Base-by-base conservation (phyloP, 2,329 filamentous ascomycete species). In the Orbilia brochopaga region DNA sequence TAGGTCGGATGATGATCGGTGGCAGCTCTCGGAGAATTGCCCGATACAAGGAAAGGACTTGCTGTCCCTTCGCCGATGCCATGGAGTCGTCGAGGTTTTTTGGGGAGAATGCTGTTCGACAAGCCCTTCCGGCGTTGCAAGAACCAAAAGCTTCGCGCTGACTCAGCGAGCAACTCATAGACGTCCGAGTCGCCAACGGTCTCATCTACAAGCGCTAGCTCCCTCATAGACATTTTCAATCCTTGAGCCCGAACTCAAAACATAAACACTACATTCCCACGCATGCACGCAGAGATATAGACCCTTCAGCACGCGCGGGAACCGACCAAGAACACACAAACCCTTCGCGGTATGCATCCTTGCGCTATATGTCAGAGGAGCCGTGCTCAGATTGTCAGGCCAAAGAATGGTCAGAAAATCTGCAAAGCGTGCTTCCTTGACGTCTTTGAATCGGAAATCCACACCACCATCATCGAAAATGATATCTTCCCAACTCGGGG, bases 331-430 rank as follows among this genome's bases (percentile, higher is more conserved):
- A 7, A 13, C 13, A n/a, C 23, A 21, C 23, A 4, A 44, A 35
- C 21, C 8, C 27, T 46, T 10, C 24, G 15, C 44, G 42, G 40
- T 7, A 70, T 70, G 59, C 61, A 66, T 30, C n/a, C n/a, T 37
- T 99, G 94, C 79, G 86, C 87, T 57, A 83, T 88, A 74, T 99
- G 94, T 81, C 85, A 89, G 74, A 85, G 83, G 21, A 85, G 89
- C 73, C 86, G 92, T 69, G 93, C 94, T 3, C 85, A 96, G 19
- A 94, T 99, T 66, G 91, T 97, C 73, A 87, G 94, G 27, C 93
- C 94, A 0, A 97, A 97, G 80, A 96, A 97, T 78, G 87, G 95
- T 77, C 88, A 95, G 76, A 96, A 96, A 77, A 85, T 99, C 52
- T 99, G 94, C 84, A 92, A 90, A 76, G 80, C 83, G 2, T 99